Evolutionary conservation across 208 protist species (phyloP).

Genomic region (Trypanosoma conorhini): DNA sequence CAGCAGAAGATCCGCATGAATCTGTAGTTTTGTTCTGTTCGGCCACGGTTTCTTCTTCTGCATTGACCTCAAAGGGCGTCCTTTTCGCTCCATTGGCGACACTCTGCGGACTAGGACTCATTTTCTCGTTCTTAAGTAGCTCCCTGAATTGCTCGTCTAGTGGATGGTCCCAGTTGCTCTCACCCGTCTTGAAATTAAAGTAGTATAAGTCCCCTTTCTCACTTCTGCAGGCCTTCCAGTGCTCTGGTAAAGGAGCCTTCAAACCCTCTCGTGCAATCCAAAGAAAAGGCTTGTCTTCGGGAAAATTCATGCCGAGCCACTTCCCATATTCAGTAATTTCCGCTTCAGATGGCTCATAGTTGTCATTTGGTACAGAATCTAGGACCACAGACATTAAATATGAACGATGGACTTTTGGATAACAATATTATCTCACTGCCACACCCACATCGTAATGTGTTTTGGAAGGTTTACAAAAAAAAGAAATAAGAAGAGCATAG

Average conservation of each 20-base stretch:
- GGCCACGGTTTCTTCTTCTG: background rate
- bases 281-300: conserved; percentile 86
- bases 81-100: conserved; percentile 34
- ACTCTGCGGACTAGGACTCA: conserved; percentile 34
- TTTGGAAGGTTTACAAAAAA: background rate
- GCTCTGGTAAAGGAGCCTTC: conserved; percentile 92
- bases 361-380: conserved; percentile 71
- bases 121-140: conserved; percentile 64
- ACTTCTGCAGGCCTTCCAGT: conserved; percentile 95
- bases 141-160: conserved; percentile 94
- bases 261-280: conserved; percentile 95
- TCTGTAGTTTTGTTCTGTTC: conserved; percentile 14
- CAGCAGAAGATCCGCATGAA: background rate
- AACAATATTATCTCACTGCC: background rate
- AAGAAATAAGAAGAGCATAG: background rate
- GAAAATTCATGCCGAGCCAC: conserved; percentile 95
- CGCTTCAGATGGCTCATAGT: conserved; percentile 93
- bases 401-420: background rate
- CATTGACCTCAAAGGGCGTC: background rate
- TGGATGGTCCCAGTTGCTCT: conserved; percentile 96
- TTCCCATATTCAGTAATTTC: conserved; percentile 94
- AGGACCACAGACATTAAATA: conserved; percentile 79
- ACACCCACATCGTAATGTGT: background rate
- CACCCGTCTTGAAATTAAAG: conserved; percentile 94
- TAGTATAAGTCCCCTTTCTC: conserved; percentile 95